phyloP scores from a whole-genome alignment of 768 basidiomycete species.

The Coprinellus aureogranulatus region DNA sequence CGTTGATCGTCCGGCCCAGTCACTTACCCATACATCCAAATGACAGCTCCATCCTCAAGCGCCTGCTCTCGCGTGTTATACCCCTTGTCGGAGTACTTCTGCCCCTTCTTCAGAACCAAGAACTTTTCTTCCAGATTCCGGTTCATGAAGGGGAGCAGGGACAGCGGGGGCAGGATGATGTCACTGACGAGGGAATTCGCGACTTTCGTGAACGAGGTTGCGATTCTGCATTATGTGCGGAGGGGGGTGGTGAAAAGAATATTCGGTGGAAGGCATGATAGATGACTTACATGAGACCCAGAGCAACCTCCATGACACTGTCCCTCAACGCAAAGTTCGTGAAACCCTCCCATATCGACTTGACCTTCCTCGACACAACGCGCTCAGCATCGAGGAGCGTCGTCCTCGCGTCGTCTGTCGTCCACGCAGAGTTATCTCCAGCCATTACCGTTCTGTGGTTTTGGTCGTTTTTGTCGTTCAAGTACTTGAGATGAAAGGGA shows the following conservation, averaged over 20 bases:
- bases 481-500: background rate
- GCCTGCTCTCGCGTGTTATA: conserved; percentile 47
- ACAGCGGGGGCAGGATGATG: conserved; percentile 39
- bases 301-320: conserved; percentile 46
- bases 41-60: conserved; percentile 43
- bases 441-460: background rate
- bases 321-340: conserved; percentile 34
- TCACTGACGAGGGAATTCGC: conserved; percentile 45
- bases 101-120: conserved; percentile 32
- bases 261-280: background rate
- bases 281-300: conserved; percentile 39
- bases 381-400: conserved; percentile 19
- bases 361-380: conserved; percentile 18
- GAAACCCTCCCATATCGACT: conserved; percentile 29
- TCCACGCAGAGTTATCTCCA: conserved; percentile 4
- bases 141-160: conserved; percentile 42
- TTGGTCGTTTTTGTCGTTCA: background rate
- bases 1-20: too few relatives aligned
- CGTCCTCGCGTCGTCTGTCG: conserved; percentile 14
- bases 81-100: conserved; percentile 21
- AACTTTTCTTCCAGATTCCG: conserved; percentile 45
- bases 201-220: conserved; percentile 39
- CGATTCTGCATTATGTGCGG: conserved; percentile 32
- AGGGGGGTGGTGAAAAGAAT: background rate
- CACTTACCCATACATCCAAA: conserved; percentile 33